Base-by-base conservation (phyloP, 2,329 filamentous ascomycete species). In the Apiospora arundinis region DNA sequence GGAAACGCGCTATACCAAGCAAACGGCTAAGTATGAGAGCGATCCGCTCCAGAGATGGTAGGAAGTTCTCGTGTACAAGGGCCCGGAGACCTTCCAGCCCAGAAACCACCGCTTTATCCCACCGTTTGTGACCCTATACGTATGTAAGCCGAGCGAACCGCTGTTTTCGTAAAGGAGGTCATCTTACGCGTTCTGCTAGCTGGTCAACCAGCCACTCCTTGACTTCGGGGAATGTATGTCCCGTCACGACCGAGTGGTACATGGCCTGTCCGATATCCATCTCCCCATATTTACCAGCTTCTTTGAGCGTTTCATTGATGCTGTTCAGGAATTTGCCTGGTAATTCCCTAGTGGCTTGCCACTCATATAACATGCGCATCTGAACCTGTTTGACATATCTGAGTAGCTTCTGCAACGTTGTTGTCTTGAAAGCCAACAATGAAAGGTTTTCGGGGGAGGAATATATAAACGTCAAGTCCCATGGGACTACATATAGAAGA, bases 121-220 rank as follows among this genome's bases (percentile, higher is more conserved):
- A 99, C 67, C 96, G 88, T 82, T 97, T 98, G 77, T 97, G 93
- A 0, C 95, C 95, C 92, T 96, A 68, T 25, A 16, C 23, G 0
- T 25, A 21, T 42, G 72, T 71, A 70, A 74, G 77, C 67, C 76
- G 71, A 37, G 69, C 69, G 52, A 72, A 69, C 37, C 68, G 25
- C 45, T 14, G 8, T 46, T 4, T 16, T 44, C 69, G 28, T 42
- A 40, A 70, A 67, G 16, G 46, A n/a, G 65, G 69, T 45, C 28
- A 2, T 21, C 88, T 77, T 85, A 95, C 93, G 73, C 93, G 86
- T 78, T 97, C 94, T 9, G 91, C 90, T 42, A 98, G 83, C 74
- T 93, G 92, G 77, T 97, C 94, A 5, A 95, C 90, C 1, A 99
- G 86, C 92, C 97, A 99, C 79, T 98, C 95, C 72, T 91, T 91